Evolutionary conservation across 192 early-diverging fungal species (phyloP).

Genomic region (Coemansia sp.): DNA sequence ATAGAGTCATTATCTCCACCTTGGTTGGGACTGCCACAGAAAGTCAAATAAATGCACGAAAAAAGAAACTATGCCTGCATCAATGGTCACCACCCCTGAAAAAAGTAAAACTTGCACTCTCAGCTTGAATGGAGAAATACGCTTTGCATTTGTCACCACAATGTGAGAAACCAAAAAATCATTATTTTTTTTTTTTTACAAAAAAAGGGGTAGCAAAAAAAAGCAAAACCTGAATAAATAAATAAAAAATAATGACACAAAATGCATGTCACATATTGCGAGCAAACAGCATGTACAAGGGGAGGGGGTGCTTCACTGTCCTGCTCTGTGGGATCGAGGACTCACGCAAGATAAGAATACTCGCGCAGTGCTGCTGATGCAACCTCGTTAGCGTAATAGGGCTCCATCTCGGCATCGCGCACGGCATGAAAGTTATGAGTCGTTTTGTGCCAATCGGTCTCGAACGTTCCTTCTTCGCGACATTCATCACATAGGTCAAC

Average conservation of each 20-base stretch:
- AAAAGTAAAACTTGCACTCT: background rate
- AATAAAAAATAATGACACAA: background rate
- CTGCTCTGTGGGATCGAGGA: background rate
- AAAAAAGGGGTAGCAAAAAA: background rate
- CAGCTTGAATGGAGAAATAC: background rate
- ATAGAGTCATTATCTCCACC: too few species aligned
- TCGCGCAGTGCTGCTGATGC: constrained; percentile 45
- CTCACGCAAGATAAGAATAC: constrained; percentile 48
- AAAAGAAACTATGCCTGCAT: background rate
- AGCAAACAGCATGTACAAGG: background rate
- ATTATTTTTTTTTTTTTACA: background rate
- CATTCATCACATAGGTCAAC: constrained; percentile 73
- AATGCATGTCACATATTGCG: background rate
- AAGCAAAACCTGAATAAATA: too few species aligned
- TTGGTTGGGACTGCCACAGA: background rate
- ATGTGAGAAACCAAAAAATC: background rate
- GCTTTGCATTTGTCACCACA: background rate
- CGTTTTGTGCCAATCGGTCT: constrained; percentile 35
- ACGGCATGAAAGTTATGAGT: constrained; percentile 35
- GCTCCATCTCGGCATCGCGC: constrained; percentile 52
- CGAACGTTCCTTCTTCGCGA: constrained; percentile 57
- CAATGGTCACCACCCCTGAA: background rate
- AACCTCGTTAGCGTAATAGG: constrained; percentile 52
- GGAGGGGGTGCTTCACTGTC: background rate
- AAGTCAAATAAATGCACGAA: background rate